Conservation (phyloP, 2,329 filamentous ascomycete species). For the Diaporthe ilicicola region DNA sequence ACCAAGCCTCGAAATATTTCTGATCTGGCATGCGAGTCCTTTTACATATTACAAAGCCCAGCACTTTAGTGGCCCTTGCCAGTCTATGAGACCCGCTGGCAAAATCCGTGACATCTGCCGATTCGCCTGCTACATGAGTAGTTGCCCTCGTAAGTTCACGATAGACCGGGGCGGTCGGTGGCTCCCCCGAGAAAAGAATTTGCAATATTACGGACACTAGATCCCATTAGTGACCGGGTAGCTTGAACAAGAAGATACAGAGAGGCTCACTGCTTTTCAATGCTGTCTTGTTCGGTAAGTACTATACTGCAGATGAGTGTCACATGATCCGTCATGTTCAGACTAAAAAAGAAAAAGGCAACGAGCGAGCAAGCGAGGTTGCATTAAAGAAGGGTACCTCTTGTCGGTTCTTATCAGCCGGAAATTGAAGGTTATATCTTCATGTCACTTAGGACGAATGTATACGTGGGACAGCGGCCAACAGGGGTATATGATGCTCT, state of each 20-base stretch:
- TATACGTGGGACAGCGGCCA: not conserved
- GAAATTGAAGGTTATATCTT: not conserved
- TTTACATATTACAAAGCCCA: not conserved
- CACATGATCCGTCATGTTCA: too few species aligned
- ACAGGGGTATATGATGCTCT: not conserved
- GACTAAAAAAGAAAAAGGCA: not conserved
- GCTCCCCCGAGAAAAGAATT: not conserved
- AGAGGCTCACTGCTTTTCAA: not conserved
- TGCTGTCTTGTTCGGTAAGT: not conserved
- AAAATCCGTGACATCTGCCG: not conserved
- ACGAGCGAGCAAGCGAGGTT: not conserved
- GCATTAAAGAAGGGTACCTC: not conserved
- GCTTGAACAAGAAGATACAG: not conserved
- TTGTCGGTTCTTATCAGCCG: not conserved
- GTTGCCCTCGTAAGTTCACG: not conserved
- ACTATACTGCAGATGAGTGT: not conserved
- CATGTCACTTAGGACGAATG: not conserved
- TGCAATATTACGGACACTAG: not conserved
- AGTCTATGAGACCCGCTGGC: not conserved
- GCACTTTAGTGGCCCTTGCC: not conserved
- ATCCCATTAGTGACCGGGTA: not conserved
- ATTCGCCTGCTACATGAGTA: not conserved
- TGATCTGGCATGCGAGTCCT: slow-evolving; percentile 41
- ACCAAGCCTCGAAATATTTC: slow-evolving; percentile 59
- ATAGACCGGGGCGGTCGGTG: not conserved